These are phyloP conservation scores for Puccinia novopanici DNA, from an alignment of 1,284 basidiomycete species.

Conservation along the genomic window DNA sequence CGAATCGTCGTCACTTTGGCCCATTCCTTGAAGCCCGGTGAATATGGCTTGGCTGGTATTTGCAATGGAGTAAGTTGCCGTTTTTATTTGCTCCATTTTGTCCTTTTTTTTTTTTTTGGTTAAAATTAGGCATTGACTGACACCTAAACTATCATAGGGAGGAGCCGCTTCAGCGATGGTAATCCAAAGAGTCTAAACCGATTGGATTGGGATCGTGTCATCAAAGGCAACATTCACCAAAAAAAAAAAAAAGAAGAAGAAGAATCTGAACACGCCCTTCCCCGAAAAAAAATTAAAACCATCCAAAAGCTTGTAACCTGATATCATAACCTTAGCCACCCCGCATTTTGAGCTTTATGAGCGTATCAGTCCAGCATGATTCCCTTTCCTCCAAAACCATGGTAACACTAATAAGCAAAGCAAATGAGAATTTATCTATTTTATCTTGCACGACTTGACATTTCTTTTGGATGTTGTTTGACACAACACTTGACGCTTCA, in stretches of 20 bases:
- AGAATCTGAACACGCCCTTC: background rate
- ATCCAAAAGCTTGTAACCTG: background rate
- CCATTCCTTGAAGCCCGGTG: constrained; percentile 86
- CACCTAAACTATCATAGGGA: background rate
- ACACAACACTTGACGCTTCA: too few relatives aligned
- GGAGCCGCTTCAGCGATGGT: constrained; percentile 48
- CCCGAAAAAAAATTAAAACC: background rate
- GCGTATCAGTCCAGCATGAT: too few relatives aligned
- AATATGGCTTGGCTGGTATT: constrained; percentile 95
- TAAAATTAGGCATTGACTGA: background rate
- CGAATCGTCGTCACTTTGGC: constrained; percentile 92
- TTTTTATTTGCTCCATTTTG: constrained; percentile 33
- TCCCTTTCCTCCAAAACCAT: too few relatives aligned
- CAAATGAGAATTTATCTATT: too few relatives aligned
- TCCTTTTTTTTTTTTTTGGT: background rate
- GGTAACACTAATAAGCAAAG: too few relatives aligned
- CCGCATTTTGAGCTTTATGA: background rate
- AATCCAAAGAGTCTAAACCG: constrained; percentile 41
- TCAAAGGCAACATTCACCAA: background rate
- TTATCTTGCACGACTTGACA: too few relatives aligned
- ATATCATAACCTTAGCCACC: background rate
- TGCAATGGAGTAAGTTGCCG: constrained; percentile 83
- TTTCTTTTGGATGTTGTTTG: too few relatives aligned
- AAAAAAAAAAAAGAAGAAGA: background rate
- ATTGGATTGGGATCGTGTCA: background rate